Base-by-base conservation (phyloP, 768 basidiomycete genomes). In the Pseudohyphozyma bogoriensis region DNA sequence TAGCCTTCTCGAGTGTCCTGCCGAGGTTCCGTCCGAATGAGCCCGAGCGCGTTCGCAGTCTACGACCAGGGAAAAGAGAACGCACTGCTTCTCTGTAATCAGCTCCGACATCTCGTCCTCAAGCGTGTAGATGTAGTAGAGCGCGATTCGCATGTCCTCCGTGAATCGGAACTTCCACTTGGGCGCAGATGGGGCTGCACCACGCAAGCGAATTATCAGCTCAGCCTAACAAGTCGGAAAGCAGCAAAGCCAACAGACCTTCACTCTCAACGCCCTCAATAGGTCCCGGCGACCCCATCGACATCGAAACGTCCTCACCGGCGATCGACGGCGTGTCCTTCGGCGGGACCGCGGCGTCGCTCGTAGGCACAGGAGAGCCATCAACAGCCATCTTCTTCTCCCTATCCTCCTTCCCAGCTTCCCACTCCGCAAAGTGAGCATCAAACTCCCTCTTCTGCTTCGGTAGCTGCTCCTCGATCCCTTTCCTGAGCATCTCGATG, bases 91-190 rank as follows among this genome's bases (percentile, higher is more conserved):
- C 63, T 73, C 70, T 42, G 58, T 69, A 16, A 65, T 76, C 45
- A 80, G 57, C 60, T 85, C 77, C 73, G 85, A 87, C 56, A 83
- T 83, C 75, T 89, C 86, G 69, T 89, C 89, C 71, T 86, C 89
- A 59, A 90, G 70, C 71, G 83, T 77, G 56, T 88, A 86, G 10
- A 89, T 77, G 72, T 85, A 80, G 86, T 86, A 91, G 64, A 91
- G 81, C 32, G 82, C 79, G 42, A 73, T 73, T 76, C 87, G 87
- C 86, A 92, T 87, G 61, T 73, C 71, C 59, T 91, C 89, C 40
- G 85, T 87, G 76, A 89, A 74, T 7, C 83, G 75, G 72, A 85
- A 93, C 73, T 83, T 83, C 75, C 85, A 85, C 68, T 78, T 76
- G 0, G 89, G 88, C 45, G 55, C 61, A n/a, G n/a, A n/a, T n/a